These are phyloP conservation scores for Leptosphaerulina australis DNA, from an alignment of 2,329 filamentous ascomycete genomes.

Conservation along the genomic window DNA sequence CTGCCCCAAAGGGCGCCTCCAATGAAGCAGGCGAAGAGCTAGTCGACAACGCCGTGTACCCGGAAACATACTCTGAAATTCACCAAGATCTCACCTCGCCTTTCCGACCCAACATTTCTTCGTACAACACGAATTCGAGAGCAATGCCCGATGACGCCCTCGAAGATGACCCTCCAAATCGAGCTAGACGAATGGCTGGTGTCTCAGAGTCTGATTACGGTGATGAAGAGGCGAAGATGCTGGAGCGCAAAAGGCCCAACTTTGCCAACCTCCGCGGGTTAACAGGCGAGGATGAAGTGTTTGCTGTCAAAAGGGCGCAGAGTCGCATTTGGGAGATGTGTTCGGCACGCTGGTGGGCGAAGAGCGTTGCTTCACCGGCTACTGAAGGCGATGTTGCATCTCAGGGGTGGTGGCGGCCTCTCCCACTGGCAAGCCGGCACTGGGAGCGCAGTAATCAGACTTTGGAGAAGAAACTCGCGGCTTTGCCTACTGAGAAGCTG, in stretches of 20 bases:
- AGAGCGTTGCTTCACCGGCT: conserved; percentile 37
- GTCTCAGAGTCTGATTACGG: conserved; percentile 1
- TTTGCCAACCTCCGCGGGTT: conserved; percentile 72
- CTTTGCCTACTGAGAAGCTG: no score
- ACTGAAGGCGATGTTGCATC: conserved; percentile 48
- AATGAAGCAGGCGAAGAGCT: conserved; percentile 11
- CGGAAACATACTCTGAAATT: conserved; percentile 73
- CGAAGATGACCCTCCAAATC: conserved; percentile 59
- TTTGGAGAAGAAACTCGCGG: no score
- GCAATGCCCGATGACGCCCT: conserved; percentile 53
- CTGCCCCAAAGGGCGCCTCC: conserved; percentile 41
- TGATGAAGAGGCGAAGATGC: conserved; percentile 6
- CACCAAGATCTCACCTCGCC: conserved; percentile 79
- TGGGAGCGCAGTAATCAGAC: conserved; percentile 61
- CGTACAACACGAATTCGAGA: conserved; percentile 56
- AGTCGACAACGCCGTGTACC: conserved; percentile 61
- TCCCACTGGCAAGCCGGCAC: conserved; percentile 66
- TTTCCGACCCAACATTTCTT: conserved; percentile 78
- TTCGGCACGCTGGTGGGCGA: conserved; percentile 71
- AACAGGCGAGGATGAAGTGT: conserved; percentile 80
- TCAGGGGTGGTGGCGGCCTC: conserved; percentile 68
- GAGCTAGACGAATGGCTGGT: conserved; percentile 31
- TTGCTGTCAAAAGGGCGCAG: conserved; percentile 78
- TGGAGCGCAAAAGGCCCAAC: conserved; percentile 51
- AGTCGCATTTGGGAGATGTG: conserved; percentile 86